phyloP scores from a whole-genome alignment of 2,329 filamentous ascomycete genomes.

The Nothophoma quercina region DNA sequence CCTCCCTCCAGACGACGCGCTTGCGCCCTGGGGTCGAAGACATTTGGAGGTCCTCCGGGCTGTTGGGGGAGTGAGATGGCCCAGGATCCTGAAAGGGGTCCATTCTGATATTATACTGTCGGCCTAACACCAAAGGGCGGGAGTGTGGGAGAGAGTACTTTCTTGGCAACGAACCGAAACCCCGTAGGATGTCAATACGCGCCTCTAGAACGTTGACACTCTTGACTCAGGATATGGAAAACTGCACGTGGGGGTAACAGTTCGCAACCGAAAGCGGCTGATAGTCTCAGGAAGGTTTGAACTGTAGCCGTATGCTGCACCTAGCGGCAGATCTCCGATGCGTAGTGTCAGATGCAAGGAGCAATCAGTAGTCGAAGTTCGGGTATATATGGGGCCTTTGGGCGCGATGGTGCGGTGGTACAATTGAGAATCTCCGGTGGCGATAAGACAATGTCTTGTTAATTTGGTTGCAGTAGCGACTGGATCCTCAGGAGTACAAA shows the following conservation, averaged over 20 bases:
- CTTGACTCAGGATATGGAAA: constrained; percentile 24
- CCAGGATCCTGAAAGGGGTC: constrained; percentile 32
- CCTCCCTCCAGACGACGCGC: constrained; percentile 45
- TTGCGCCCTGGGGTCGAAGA: constrained; percentile 39
- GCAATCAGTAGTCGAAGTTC: constrained; percentile 23
- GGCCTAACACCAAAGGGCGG: constrained; percentile 14
- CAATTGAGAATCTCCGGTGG: constrained; percentile 9
- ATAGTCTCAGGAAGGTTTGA: constrained; percentile 23
- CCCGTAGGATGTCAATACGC: constrained; percentile 14
- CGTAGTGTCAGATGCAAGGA: constrained; percentile 24
- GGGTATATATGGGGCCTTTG: constrained; percentile 29
- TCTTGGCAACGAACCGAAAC: constrained; percentile 13
- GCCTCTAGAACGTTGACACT: constrained; percentile 22
- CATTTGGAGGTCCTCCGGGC: constrained; percentile 39
- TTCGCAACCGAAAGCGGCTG: constrained; percentile 19
- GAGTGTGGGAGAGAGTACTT: constrained; percentile 2
- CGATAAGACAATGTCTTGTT: constrained; percentile 1
- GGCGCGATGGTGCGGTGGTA: constrained; percentile 11
- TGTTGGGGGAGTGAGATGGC: constrained; percentile 24
- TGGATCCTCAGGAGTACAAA: neutral
- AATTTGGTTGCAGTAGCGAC: constrained; percentile 1
- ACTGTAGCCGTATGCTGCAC: constrained; percentile 22
- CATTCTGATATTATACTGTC: constrained; percentile 36
- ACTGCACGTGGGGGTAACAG: constrained; percentile 27
- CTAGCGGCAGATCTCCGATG: constrained; percentile 27